These are phyloP conservation scores for Collybia mongolica DNA, from an alignment of 768 basidiomycete species.

Conservation along the genomic window DNA sequence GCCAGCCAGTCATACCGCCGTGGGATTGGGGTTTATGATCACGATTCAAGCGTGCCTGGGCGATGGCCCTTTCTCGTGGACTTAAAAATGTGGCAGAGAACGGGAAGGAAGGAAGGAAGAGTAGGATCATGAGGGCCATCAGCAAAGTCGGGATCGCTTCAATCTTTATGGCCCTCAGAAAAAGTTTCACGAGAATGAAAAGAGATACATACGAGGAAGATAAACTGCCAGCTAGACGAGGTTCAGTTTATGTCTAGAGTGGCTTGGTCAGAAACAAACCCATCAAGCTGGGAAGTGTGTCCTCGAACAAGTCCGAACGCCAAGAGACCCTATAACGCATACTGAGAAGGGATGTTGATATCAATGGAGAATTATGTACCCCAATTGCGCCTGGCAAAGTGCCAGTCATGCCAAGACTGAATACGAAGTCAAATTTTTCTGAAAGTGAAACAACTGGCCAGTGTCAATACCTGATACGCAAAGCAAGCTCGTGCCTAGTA, in stretches of 20 bases:
- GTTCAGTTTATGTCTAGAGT: too few relatives aligned
- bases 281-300: conserved; percentile 39
- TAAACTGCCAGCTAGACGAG: conserved; percentile 51
- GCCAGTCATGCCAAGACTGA: conserved; percentile 56
- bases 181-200: background rate
- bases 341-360: background rate
- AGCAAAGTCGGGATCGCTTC: conserved; percentile 56
- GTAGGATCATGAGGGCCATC: conserved; percentile 47
- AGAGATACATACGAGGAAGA: conserved; percentile 42
- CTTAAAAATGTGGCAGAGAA: conserved; percentile 52
- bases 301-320: conserved; percentile 57
- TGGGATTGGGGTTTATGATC: conserved; percentile 59
- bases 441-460: too few relatives aligned
- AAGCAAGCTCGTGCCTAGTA: conserved; percentile 45
- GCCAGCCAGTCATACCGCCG: conserved; percentile 57
- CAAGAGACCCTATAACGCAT: conserved; percentile 40
- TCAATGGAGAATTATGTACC: conserved; percentile 20
- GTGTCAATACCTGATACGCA: conserved; percentile 40
- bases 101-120: conserved; percentile 56
- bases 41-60: conserved; percentile 52
- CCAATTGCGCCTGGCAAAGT: conserved; percentile 57
- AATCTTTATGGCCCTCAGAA: conserved; percentile 29
- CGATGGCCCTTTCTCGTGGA: conserved; percentile 51
- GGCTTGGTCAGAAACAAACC: conserved; percentile 19
- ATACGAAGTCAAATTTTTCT: background rate